Evolutionary conservation across 1,139 yeast genomes (phyloP), one percentile per base, ranked within the genome.

Genomic region (Yamadazyma triangularis): DNA sequence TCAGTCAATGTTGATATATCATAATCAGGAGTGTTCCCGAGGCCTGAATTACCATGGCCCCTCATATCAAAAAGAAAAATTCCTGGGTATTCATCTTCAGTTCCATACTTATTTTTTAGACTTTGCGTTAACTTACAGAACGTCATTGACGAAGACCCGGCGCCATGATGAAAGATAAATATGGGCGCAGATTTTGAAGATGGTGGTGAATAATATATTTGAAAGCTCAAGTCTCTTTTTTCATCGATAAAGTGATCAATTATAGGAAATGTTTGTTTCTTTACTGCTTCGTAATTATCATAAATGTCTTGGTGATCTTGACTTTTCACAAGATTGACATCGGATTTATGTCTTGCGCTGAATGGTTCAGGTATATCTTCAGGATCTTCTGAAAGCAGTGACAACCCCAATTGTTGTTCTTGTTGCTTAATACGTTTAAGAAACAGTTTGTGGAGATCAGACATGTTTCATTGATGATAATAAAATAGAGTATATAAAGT

Each of bases 141-240:
- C 1, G 96, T 70, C 59, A 86, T 62, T 0, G 83, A 87, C 3
- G 86, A 76, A 2, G 96, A 88, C 1, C 97, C 98, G 1, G 96
- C 96, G 4, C 99, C 99, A 53, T 91, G 99, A 41, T 86, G 93
- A 42, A 79, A 78, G 2, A 89, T 60, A 42, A 84, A 77, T 1
- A 87, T 49, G 0, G 93, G 81, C 0, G 72, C 63, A 0, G 54
- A 48, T 0, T 45, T 29, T 2, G 48, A 33, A 2, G 46, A 34
- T 0, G 95, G 91, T 0, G 77, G 66, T 10, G 64, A 61, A 44
- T 66, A 83, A 51, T 80, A 85, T 0, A 79, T 73, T 36, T 78
- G 75, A 52, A 86, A 39, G 3, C 13, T 4, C 3, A 31, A 27
- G 3, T 20, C 27, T 3, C 32, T 29, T 26, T 31, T 29, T 9